Evolutionary conservation across 169 alveolate genomes (phyloP), one percentile per base, ranked within the genome.

Genomic region (Neospora caninum): DNA sequence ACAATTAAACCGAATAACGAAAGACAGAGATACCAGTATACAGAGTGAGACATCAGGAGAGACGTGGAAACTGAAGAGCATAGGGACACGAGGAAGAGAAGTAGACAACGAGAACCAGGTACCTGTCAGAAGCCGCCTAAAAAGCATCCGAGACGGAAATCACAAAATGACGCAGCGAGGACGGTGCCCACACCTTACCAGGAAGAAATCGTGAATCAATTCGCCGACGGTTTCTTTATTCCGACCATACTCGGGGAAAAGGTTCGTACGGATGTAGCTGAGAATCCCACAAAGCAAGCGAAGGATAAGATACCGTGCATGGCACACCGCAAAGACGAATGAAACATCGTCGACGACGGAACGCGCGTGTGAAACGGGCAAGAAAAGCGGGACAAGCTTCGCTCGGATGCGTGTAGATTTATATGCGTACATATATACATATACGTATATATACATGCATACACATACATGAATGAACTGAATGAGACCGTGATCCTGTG

Each of bases 141-240:
- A n/a, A n/a, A 49, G 58, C 22, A 13, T 13, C 58, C 58, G 13
- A 49, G 13, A 13, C 58, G 22, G 58, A 49, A 7, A 13, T 49
- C 13, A 49, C 58, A 49, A 4, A 13, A 49, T 13, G 58, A 7
- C 58, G 13, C 13, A 13, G 31, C 73, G 73, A 0, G 7, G 73
- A 64, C 31, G 73, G 84, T 9, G 42, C 16, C n/a, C 41, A 4
- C 39, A 22, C 39, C 84, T 9, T 73, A 73, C 84, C 42, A 34
- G 20, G 42, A 73, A 73, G 43, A 73, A 73, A n/a, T 73, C 84
- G 42, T 36, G 42, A 31, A 73, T 31, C 2, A 73, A n/a, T n/a
- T 73, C 45, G 45, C 84, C 84, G 49, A 73, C 39, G 43, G 49
- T 73, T n/a, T 73, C 84, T 73, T 73, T 73, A 43, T 73, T 73